These are phyloP conservation scores for Metrosideros polymorpha DNA, from an alignment of 441 rosid genomes.

Conservation along the genomic window DNA sequence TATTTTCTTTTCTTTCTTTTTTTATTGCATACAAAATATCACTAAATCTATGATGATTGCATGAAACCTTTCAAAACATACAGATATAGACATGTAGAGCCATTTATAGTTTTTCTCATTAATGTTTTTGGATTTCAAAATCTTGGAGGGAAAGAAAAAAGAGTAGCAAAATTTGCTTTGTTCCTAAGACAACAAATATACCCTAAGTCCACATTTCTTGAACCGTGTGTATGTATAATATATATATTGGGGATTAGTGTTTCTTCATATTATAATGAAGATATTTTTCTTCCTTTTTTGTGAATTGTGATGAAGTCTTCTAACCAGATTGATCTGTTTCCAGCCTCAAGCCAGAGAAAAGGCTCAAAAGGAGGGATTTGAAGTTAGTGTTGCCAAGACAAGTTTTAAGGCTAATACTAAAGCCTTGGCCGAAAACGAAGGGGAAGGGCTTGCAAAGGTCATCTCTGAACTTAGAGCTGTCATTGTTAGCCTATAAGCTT, in stretches of 20 bases:
- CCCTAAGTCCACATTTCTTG: background rate
- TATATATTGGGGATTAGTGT: background rate
- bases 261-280: background rate
- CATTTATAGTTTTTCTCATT: background rate
- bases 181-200: background rate
- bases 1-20: background rate
- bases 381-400: conserved; percentile 75
- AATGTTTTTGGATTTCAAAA: background rate
- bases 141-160: background rate
- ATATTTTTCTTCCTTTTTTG: background rate
- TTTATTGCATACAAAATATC: background rate
- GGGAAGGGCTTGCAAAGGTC: conserved; percentile 97
- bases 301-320: background rate
- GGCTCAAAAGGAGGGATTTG: conserved; percentile 83
- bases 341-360: conserved; percentile 99
- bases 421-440: conserved; percentile 96
- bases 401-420: conserved; percentile 98
- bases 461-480: background rate
- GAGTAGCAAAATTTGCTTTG: background rate
- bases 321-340: background rate
- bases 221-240: background rate
- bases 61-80: background rate
- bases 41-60: background rate
- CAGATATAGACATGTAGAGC: background rate
- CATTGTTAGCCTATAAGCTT: background rate